phyloP scores from a whole-genome alignment of 352 stramenopile genomes.

The Phytophthora foliorum region DNA sequence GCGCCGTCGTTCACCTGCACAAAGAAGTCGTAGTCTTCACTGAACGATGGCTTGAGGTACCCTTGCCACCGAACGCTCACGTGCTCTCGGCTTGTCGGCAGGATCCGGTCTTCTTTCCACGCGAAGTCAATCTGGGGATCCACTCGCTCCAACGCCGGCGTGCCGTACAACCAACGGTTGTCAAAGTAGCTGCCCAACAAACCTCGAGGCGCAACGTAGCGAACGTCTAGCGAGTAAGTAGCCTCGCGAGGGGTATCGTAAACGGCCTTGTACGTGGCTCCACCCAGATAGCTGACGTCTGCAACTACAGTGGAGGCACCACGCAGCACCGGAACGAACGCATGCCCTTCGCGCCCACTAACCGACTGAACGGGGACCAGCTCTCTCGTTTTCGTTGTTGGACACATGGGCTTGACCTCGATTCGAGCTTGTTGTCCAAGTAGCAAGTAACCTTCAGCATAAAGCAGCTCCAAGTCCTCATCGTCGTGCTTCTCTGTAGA shows the following conservation, averaged over 20 bases:
- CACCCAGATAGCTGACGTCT: constrained; percentile 64
- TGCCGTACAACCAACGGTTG: constrained; percentile 95
- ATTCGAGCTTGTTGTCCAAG: constrained; percentile 53
- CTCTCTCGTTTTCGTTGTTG: constrained; percentile 49
- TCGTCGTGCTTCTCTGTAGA: constrained; percentile 60
- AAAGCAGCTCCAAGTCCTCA: constrained; percentile 63
- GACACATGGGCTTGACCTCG: constrained; percentile 53
- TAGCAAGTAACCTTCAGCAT: constrained; percentile 87
- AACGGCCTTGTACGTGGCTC: constrained; percentile 88
- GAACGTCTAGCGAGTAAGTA: constrained; percentile 89
- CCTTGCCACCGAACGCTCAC: constrained; percentile 95
- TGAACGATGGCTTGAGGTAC: constrained; percentile 92
- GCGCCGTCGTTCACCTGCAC: constrained; percentile 91
- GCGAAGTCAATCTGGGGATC: constrained; percentile 93
- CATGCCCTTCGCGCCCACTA: constrained; percentile 66
- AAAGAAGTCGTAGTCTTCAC: constrained; percentile 91
- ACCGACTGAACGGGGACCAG: constrained; percentile 46
- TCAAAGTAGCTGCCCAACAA: constrained; percentile 96
- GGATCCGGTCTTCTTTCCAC: constrained; percentile 92
- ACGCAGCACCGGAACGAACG: constrained; percentile 73
- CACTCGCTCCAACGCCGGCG: constrained; percentile 84
- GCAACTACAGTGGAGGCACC: constrained; percentile 64
- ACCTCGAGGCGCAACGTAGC: constrained; percentile 78
- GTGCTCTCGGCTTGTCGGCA: constrained; percentile 93
- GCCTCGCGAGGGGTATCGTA: constrained; percentile 91